Evolutionary conservation across 129 eudicot genomes (phyloP).

Genomic region (Calendula officinalis): DNA sequence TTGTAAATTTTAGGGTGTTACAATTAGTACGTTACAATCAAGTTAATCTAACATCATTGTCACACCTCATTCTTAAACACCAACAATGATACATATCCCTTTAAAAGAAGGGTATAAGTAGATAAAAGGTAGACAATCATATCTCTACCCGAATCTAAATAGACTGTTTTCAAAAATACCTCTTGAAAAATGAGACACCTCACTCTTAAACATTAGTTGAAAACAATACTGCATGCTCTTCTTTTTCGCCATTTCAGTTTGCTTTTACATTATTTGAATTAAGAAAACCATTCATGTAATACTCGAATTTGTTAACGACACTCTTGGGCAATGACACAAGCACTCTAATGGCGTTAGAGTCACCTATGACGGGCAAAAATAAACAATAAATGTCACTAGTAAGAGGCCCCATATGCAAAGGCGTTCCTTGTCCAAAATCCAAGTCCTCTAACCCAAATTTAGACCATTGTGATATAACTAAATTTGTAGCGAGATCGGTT

Average conservation of each 20-base stretch:
- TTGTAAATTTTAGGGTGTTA: no score
- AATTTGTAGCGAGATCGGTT: constrained; percentile 63
- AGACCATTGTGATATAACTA: constrained; percentile 94
- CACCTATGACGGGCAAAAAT: constrained; percentile 64
- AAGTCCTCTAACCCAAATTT: constrained; percentile 72
- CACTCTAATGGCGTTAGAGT: constrained; percentile 53
- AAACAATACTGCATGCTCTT: neutral
- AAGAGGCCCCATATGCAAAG: constrained; percentile 78
- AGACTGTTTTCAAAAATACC: no score
- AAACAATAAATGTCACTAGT: constrained; percentile 83
- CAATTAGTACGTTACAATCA: neutral
- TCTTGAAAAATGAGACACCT: no score
- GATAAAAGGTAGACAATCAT: no score
- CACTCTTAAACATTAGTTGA: neutral
- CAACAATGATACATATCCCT: no score
- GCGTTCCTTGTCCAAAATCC: constrained; percentile 84
- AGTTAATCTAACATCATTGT: constrained; percentile 1
- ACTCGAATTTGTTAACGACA: constrained; percentile 54
- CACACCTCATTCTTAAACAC: no score
- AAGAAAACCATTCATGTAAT: constrained; percentile 52
- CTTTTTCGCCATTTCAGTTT: constrained; percentile 10
- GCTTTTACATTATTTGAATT: constrained; percentile 34
- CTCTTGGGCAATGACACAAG: constrained; percentile 70
- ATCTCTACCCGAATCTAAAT: no score
- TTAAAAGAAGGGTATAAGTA: no score